Conservation (phyloP, 306 rosid species). For the Rosa lucieae region DNA sequence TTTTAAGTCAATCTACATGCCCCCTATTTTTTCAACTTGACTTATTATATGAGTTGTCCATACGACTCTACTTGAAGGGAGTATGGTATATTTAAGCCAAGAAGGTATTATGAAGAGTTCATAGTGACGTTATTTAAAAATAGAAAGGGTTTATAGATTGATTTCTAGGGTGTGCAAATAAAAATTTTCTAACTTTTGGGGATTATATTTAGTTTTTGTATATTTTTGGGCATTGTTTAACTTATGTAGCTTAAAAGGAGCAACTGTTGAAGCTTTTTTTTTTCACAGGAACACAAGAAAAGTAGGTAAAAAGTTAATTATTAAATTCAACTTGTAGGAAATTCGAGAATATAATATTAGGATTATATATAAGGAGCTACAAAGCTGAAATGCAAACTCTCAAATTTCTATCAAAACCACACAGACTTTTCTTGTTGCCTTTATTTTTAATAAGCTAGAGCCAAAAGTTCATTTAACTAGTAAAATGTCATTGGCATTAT, state of each 20-base stretch:
- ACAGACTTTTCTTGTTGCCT: background rate
- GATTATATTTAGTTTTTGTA: background rate
- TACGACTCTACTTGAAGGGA: background rate
- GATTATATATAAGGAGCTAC: background rate
- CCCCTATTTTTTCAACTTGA: background rate
- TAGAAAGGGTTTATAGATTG: background rate
- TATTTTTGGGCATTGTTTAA: background rate
- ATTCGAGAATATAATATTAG: background rate
- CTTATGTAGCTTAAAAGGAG: background rate
- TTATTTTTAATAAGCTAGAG: background rate
- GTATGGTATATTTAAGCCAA: background rate
- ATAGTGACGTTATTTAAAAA: background rate
- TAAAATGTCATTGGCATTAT: background rate
- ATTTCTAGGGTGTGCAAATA: background rate
- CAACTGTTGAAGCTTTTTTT: background rate
- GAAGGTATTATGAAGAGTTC: background rate
- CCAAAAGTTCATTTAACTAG: conserved; percentile 1
- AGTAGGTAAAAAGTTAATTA: background rate
- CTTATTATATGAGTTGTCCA: background rate
- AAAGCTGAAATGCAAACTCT: background rate
- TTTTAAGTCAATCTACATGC: background rate
- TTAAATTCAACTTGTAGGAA: background rate
- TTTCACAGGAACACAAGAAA: background rate
- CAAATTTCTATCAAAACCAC: background rate
- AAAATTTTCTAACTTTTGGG: background rate